Conservation (phyloP, 768 basidiomycete species). For the Calocybe indica region DNA sequence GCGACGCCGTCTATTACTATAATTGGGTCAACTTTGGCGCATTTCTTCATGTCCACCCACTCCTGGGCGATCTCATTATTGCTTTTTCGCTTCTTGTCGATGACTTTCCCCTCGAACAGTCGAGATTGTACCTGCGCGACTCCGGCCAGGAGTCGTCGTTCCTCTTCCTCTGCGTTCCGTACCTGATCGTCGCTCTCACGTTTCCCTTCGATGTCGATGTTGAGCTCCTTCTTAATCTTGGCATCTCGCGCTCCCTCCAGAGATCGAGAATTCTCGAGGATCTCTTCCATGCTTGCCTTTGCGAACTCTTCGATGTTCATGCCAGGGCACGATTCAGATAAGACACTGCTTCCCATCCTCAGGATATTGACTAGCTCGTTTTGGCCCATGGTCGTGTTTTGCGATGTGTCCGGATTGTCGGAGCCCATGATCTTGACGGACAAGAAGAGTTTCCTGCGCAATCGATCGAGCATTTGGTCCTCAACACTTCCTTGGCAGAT, state of each 20-base stretch:
- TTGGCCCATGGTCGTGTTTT: slow-evolving; percentile 25
- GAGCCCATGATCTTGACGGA: slow-evolving; percentile 57
- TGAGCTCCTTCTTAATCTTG: slow-evolving; percentile 37
- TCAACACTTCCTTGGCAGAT: slow-evolving; percentile 69
- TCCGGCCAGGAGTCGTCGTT: slow-evolving; percentile 41
- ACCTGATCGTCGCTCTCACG: slow-evolving; percentile 15
- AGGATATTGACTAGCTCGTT: slow-evolving; percentile 51
- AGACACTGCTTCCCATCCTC: slow-evolving; percentile 51
- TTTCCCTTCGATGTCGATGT: slow-evolving; percentile 8
- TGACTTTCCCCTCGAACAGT: slow-evolving; percentile 49
- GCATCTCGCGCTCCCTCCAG: slow-evolving; percentile 36
- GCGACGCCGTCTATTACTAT: slow-evolving; percentile 24
- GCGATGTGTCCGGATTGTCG: slow-evolving; percentile 17
- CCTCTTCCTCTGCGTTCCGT: slow-evolving; percentile 47
- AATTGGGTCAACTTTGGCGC: slow-evolving; percentile 32
- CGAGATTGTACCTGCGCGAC: slow-evolving; percentile 54
- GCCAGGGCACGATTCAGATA: slow-evolving; percentile 28
- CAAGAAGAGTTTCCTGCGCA: slow-evolving; percentile 65
- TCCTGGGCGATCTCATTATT: slow-evolving; percentile 38
- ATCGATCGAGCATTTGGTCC: slow-evolving; percentile 69
- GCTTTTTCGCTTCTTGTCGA: slow-evolving; percentile 22
- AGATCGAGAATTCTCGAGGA: slow-evolving; percentile 39
- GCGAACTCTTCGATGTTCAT: slow-evolving; percentile 40
- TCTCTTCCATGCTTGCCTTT: slow-evolving; percentile 33
- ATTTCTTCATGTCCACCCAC: slow-evolving; percentile 42